Conservation (phyloP, 257 asterid genomes). For the Salvia miltiorrhiza region DNA sequence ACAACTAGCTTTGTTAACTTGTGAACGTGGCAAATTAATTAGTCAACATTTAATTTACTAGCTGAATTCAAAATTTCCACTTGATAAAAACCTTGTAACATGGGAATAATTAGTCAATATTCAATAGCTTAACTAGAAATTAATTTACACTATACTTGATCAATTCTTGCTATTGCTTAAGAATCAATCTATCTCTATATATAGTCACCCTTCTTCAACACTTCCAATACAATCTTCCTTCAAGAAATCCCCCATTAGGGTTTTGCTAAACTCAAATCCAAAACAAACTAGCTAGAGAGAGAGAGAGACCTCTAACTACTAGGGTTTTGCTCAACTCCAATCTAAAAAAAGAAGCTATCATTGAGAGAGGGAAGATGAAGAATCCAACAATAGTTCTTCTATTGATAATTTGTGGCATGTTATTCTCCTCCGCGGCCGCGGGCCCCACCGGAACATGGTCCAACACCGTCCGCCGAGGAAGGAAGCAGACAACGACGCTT, state of each 20-base stretch:
- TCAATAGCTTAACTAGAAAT: too few species aligned
- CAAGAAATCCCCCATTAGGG: background rate
- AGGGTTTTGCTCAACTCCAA: too few species aligned
- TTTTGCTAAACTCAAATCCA: too few species aligned
- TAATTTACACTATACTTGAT: too few species aligned
- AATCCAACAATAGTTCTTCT: background rate
- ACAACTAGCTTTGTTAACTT: too few species aligned
- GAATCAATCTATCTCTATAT: background rate
- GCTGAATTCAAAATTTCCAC: too few species aligned
- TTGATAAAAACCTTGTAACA: too few species aligned
- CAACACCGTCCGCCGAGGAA: constrained; percentile 5
- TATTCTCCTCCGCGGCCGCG: background rate
- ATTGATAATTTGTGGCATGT: background rate
- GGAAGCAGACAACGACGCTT: constrained; percentile 10
- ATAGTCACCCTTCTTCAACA: background rate
- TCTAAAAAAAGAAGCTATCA: too few species aligned
- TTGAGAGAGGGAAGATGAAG: constrained; percentile 8
- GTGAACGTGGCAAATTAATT: background rate
- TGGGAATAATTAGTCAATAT: too few species aligned
- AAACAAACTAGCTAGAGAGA: too few species aligned
- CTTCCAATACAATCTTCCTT: background rate
- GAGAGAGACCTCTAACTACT: too few species aligned
- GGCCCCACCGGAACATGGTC: constrained; percentile 11
- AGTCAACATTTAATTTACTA: background rate
- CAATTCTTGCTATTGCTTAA: background rate